Conservation (phyloP, 2,329 filamentous ascomycete species). For the Paecilomyces sp. region DNA sequence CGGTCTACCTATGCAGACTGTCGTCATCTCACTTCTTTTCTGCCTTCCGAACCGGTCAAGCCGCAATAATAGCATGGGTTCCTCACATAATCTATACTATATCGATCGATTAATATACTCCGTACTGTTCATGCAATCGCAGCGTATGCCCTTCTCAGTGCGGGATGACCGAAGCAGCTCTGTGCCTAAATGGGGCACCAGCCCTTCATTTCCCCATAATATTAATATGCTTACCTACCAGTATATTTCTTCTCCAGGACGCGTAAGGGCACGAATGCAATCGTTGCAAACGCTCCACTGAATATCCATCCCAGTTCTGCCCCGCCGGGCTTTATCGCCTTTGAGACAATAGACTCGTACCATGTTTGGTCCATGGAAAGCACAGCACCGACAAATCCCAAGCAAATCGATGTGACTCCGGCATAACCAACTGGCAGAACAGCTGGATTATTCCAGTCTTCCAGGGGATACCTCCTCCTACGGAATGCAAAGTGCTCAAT, state of each 20-base stretch:
- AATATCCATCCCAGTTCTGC: conserved; percentile 1
- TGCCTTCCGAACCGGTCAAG: neutral
- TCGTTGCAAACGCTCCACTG: neutral
- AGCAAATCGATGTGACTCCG: too few relatives aligned
- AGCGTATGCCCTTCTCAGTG: too few relatives aligned
- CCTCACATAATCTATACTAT: neutral
- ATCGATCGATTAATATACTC: neutral
- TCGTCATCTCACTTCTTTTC: neutral
- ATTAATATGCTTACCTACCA: neutral
- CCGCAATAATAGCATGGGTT: neutral
- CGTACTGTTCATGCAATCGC: too few relatives aligned
- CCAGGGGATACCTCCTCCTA: too few relatives aligned
- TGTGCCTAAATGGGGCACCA: too few relatives aligned
- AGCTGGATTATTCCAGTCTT: too few relatives aligned
- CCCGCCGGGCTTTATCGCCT: neutral
- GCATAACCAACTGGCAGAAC: too few relatives aligned
- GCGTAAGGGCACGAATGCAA: neutral
- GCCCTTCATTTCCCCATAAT: neutral
- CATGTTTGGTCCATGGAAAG: too few relatives aligned
- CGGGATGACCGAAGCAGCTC: too few relatives aligned
- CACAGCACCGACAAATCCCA: too few relatives aligned
- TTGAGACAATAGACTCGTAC: neutral
- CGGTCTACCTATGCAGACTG: neutral
- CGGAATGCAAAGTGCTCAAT: too few relatives aligned
- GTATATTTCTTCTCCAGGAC: conserved; percentile 1